Base-by-base conservation (phyloP, 495 filamentous ascomycete species). In the Podospora comata region DNA sequence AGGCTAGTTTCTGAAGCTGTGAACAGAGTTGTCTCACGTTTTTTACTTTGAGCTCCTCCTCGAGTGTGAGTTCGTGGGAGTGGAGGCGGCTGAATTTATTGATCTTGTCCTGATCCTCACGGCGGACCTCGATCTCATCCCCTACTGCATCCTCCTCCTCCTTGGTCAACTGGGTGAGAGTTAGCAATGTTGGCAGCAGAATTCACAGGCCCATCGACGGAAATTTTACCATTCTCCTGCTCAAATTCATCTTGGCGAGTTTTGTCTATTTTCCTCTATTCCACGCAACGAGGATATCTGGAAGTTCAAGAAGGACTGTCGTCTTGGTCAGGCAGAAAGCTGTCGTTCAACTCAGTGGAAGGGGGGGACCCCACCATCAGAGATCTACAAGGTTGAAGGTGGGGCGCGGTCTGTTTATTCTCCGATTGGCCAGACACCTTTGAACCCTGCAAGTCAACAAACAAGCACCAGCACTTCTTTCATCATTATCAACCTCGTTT, bases 71-170 rank as follows among this genome's bases (percentile, higher is more conserved):
- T 78, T 97, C 91, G 30, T 91, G 88, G 76, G 96, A 92, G 78
- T 99, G 96, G 62, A 99, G 84, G 53, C 93, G 88, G 78, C 94
- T 97, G 83, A 99, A 99, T 64, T 90, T 90, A 80, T 98, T 99
- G 85, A 99, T 99, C 79, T 93, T 96, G 80, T 99, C 93, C 79
- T 99, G 95, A 76, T 99, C 95, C 73, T 97, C 94, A 71, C 93
- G 91, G 53, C 94, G 90, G 64, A 99, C 95, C 77, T 97, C 90
- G 69, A 91, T 89, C 68, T 97, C 93, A 54, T 94, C 90, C 59
- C 85, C 83, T 65, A 83, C 89, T 32, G 88, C 82, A 15, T 88
- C 81, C 79, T 97, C 95, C 66, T 99, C 95, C 79, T 96, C 95
- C 76, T 90, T 93, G 18, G 92, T 92, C 70, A 99, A 90, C 95